These are phyloP conservation scores for Neonectria neomacrospora DNA, from an alignment of 2,329 filamentous ascomycete species.

Conservation along the genomic window DNA sequence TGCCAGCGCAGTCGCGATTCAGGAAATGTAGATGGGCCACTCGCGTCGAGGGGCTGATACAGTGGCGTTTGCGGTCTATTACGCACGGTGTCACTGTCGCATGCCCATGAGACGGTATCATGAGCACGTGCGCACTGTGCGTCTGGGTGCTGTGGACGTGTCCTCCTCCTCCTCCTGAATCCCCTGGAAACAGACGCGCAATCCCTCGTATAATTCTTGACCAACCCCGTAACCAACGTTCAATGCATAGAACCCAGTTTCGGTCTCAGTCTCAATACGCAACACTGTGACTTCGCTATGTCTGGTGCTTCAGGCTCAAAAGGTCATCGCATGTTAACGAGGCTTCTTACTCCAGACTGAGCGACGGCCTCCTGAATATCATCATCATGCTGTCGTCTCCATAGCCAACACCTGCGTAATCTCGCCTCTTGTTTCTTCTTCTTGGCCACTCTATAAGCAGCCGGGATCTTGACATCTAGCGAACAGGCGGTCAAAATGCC, in stretches of 20 bases:
- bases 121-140: constrained; percentile 27
- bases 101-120: not conserved
- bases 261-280: not conserved
- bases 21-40: constrained; percentile 13
- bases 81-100: constrained; percentile 12
- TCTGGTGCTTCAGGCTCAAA: not conserved
- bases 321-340: not conserved
- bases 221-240: constrained; percentile 2
- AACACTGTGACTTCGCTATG: not conserved
- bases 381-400: not conserved
- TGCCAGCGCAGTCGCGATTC: constrained; percentile 24
- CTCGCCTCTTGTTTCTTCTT: not conserved
- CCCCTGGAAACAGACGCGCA: not conserved
- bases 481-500: not conserved
- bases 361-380: not conserved
- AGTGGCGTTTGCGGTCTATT: not conserved
- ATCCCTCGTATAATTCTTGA: not conserved
- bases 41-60: constrained; percentile 26
- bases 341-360: not conserved
- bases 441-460: not conserved
- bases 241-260: not conserved
- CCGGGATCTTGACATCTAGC: not conserved
- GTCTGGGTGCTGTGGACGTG: constrained; percentile 1
- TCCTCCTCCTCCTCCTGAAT: constrained; percentile 1
- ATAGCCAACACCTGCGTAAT: not conserved